Percentiles rank a stretch among this genome's conserved stretches.
These are phyloP conservation scores for Annulohypoxylon stygium DNA, from an alignment of 495 filamentous ascomycete species.

Conservation along the genomic window DNA sequence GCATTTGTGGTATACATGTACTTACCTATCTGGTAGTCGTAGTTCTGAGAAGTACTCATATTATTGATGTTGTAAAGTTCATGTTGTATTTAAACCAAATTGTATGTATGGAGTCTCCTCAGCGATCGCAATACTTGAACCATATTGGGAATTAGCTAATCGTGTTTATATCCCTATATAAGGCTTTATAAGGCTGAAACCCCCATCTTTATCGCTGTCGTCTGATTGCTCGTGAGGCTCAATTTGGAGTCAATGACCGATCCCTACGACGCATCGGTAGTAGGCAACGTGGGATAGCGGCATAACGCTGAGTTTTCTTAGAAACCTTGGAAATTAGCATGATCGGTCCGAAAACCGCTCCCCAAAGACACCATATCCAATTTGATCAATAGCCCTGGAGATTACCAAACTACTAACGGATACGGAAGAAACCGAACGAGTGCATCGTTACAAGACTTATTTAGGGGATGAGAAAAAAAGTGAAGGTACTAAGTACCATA, in stretches of 20 bases:
- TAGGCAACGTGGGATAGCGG: slow-evolving; percentile 31
- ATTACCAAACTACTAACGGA: slow-evolving; percentile 23
- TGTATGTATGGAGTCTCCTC: background rate
- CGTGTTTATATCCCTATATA: slow-evolving; percentile 36
- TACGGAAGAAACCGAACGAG: slow-evolving; percentile 42
- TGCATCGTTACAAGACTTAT: slow-evolving; percentile 34
- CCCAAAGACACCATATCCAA: slow-evolving; percentile 39
- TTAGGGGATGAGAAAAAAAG: slow-evolving; percentile 21
- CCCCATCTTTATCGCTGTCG: slow-evolving; percentile 32
- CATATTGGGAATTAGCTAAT: slow-evolving; percentile 18
- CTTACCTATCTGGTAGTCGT: background rate
- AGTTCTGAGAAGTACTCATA: background rate
- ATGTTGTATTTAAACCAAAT: slow-evolving; percentile 21
- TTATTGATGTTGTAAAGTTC: background rate
- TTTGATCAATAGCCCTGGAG: slow-evolving; percentile 6
- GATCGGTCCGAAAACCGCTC: slow-evolving; percentile 43
- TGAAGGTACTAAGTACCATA: slow-evolving; percentile 9
- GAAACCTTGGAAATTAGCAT: slow-evolving; percentile 36
- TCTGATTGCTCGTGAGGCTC: slow-evolving; percentile 41
- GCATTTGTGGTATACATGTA: background rate
- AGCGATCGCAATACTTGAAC: slow-evolving; percentile 24
- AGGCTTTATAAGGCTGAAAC: slow-evolving; percentile 46
- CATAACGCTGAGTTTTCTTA: slow-evolving; percentile 18
- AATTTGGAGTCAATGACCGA: slow-evolving; percentile 44
- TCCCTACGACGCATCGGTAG: slow-evolving; percentile 31